phyloP scores from a whole-genome alignment of 768 basidiomycete genomes.

The Goffeauzyma gilvescens region DNA sequence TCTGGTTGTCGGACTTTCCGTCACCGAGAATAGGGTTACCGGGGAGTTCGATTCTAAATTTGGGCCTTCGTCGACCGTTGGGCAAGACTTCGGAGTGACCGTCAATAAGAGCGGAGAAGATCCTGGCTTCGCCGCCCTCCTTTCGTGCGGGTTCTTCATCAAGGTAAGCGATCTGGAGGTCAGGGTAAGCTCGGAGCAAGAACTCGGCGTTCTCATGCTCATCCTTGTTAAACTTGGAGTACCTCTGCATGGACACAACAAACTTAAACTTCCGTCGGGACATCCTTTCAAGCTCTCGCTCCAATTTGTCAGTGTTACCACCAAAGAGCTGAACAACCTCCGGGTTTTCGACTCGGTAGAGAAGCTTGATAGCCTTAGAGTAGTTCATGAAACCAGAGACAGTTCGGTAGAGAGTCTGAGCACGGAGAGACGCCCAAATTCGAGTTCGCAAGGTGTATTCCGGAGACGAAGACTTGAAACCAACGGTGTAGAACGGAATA shows the following conservation, averaged over 20 bases:
- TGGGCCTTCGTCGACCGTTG: conserved; percentile 73
- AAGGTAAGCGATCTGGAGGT: conserved; percentile 93
- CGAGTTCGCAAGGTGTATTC: conserved; percentile 96
- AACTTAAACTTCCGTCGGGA: conserved; percentile 97
- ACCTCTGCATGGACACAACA: conserved; percentile 96
- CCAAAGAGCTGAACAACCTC: conserved; percentile 95
- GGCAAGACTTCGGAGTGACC: conserved; percentile 91
- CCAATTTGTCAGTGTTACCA: conserved; percentile 90
- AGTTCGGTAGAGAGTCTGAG: conserved; percentile 94
- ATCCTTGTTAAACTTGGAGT: conserved; percentile 98
- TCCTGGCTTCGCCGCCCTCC: conserved; percentile 82
- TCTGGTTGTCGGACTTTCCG: conserved; percentile 99
- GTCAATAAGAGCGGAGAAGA: conserved; percentile 91
- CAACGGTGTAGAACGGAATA: conserved; percentile 92
- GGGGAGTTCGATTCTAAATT: conserved; percentile 95
- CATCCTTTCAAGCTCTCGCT: conserved; percentile 93
- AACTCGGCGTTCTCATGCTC: conserved; percentile 99
- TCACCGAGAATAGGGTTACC: conserved; percentile 98
- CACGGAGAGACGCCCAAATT: conserved; percentile 97
- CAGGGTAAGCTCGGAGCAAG: conserved; percentile 87
- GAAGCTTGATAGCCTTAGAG: conserved; percentile 93
- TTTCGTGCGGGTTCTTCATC: conserved; percentile 88
- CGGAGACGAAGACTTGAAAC: conserved; percentile 95
- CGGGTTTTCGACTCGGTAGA: conserved; percentile 99
- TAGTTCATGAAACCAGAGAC: conserved; percentile 99